Conservation (phyloP, 495 filamentous ascomycete species). For the Massariosphaeria phaeospora region DNA sequence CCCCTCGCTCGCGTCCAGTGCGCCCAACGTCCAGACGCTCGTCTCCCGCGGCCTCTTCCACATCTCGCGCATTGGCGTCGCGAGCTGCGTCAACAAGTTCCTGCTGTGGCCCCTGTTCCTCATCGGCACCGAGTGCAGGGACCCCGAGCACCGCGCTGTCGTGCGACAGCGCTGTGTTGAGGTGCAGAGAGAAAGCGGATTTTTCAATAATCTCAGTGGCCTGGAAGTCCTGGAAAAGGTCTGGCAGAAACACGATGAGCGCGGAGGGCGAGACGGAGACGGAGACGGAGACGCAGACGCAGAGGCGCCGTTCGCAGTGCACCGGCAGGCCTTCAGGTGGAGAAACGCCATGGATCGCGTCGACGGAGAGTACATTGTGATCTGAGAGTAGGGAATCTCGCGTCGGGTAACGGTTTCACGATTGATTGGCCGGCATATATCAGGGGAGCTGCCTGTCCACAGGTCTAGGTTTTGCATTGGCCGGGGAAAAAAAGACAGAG, state of each 20-base stretch:
- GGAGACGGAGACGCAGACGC: conserved; percentile 42
- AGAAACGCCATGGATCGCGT: conserved; percentile 67
- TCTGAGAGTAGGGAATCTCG: conserved; percentile 44
- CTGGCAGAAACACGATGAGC: conserved; percentile 57
- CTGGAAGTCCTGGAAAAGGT: conserved; percentile 80
- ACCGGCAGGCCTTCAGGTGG: conserved; percentile 64
- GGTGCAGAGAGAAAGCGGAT: conserved; percentile 81
- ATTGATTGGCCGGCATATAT: background rate
- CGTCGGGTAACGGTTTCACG: background rate
- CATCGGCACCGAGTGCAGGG: conserved; percentile 83
- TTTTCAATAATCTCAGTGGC: conserved; percentile 85
- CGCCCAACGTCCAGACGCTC: conserved; percentile 77
- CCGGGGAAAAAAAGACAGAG: conserved; percentile 10
- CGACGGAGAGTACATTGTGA: conserved; percentile 84
- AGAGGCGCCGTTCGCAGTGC: conserved; percentile 13
- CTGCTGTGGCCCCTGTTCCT: conserved; percentile 93
- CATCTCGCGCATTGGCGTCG: conserved; percentile 67
- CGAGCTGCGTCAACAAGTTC: conserved; percentile 69
- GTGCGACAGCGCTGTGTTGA: conserved; percentile 76
- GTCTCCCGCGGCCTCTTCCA: conserved; percentile 77
- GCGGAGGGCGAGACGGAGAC: too few species aligned
- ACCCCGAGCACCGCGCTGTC: conserved; percentile 68
- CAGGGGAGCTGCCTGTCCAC: background rate
- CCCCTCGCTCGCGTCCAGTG: conserved; percentile 65
- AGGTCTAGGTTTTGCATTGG: background rate